Conservation (phyloP, 768 basidiomycete genomes). For the Krasilnikovozyma curviuscula region DNA sequence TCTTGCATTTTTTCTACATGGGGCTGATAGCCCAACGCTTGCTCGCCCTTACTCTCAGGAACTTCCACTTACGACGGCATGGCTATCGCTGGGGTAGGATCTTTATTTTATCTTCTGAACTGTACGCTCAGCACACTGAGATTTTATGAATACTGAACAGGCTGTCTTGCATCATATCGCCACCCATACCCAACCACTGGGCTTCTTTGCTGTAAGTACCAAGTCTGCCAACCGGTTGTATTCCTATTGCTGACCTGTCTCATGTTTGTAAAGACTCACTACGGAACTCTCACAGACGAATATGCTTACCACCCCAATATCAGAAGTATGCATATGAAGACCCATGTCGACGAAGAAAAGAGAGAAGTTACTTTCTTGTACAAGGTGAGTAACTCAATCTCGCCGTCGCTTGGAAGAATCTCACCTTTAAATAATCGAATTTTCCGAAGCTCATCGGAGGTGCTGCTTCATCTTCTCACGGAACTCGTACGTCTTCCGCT, state of each 20-base stretch:
- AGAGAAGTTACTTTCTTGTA: slow-evolving; percentile 84
- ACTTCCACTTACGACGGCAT: slow-evolving; percentile 98
- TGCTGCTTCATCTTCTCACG: slow-evolving; percentile 24
- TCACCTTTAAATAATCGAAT: too few relatives aligned
- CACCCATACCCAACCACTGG: slow-evolving; percentile 71
- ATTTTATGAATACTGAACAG: slow-evolving; percentile 26
- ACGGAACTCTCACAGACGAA: slow-evolving; percentile 86
- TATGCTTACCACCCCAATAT: slow-evolving; percentile 82
- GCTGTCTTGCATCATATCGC: slow-evolving; percentile 88
- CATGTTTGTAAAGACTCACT: slow-evolving; percentile 43
- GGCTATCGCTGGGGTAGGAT: slow-evolving; percentile 70
- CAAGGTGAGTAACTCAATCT: too few relatives aligned
- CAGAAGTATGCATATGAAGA: slow-evolving; percentile 87
- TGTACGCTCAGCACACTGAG: background rate
- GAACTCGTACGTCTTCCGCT: slow-evolving; percentile 21
- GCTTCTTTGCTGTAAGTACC: slow-evolving; percentile 56
- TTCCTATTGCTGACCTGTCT: background rate
- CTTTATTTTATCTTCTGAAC: background rate
- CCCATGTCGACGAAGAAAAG: slow-evolving; percentile 78
- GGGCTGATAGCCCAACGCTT: too few relatives aligned
- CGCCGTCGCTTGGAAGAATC: too few relatives aligned
- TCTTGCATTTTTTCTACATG: too few relatives aligned
- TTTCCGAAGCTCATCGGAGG: slow-evolving; percentile 44
- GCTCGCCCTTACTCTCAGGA: too few relatives aligned
- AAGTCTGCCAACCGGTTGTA: background rate